Evolutionary conservation across 2,329 filamentous ascomycete species (phyloP).

Genomic region (Aureobasidium leucospermi): DNA sequence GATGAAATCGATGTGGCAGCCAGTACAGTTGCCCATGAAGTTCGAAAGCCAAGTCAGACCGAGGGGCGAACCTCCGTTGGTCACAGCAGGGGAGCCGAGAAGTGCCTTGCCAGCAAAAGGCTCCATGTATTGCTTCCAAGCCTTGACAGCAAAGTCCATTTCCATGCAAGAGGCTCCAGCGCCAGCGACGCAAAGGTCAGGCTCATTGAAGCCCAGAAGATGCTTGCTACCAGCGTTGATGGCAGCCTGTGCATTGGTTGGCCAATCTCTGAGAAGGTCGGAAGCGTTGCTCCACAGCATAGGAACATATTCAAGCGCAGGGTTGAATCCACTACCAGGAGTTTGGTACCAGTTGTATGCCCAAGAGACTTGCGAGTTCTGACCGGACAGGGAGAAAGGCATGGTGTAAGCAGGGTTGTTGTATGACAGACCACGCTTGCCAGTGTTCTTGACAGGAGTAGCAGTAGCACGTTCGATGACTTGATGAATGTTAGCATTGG

Average conservation of each 20-base stretch:
- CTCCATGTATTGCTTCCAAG: slow-evolving; percentile 48
- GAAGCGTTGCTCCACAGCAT: slow-evolving; percentile 21
- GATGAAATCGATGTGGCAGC: slow-evolving; percentile 52
- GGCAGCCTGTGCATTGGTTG: slow-evolving; percentile 18
- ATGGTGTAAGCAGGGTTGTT: slow-evolving; percentile 48
- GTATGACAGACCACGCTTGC: slow-evolving; percentile 63
- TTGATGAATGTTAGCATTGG: neutral
- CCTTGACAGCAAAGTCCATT: slow-evolving; percentile 41
- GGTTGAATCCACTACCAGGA: slow-evolving; percentile 22
- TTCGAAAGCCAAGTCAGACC: slow-evolving; percentile 48
- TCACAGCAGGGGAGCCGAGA: slow-evolving; percentile 52
- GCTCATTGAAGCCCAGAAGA: slow-evolving; percentile 63
- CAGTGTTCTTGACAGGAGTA: slow-evolving; percentile 23
- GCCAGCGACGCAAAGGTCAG: slow-evolving; percentile 43
- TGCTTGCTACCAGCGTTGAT: slow-evolving; percentile 34
- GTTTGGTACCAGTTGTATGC: slow-evolving; percentile 31
- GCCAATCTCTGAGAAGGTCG: slow-evolving; percentile 18
- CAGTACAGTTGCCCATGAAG: slow-evolving; percentile 46
- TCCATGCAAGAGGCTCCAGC: slow-evolving; percentile 48
- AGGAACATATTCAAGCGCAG: slow-evolving; percentile 21
- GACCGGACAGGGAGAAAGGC: slow-evolving; percentile 29
- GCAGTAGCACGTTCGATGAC: slow-evolving; percentile 14
- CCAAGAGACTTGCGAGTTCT: slow-evolving; percentile 27
- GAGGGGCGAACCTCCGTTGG: slow-evolving; percentile 43
- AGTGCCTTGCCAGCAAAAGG: slow-evolving; percentile 41